These are phyloP conservation scores for Coniochaeta sp. DNA, from an alignment of 2,329 filamentous ascomycete species.

Conservation along the genomic window DNA sequence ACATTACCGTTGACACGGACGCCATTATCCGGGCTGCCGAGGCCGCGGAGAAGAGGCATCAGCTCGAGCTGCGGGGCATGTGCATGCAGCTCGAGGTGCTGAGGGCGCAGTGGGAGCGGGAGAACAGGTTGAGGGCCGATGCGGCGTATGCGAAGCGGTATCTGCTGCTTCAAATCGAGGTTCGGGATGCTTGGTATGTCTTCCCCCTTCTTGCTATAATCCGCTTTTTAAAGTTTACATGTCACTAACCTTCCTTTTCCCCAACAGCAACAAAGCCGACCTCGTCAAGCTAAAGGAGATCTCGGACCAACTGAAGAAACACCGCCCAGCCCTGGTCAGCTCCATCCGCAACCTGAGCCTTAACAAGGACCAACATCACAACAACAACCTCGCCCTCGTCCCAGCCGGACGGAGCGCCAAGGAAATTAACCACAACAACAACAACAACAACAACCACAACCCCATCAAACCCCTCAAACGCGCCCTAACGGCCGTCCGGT, in stretches of 20 bases:
- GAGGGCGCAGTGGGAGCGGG: constrained; percentile 71
- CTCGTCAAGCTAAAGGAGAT: constrained; percentile 80
- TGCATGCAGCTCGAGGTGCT: constrained; percentile 89
- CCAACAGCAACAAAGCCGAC: constrained; percentile 78
- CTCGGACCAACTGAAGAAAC: constrained; percentile 49
- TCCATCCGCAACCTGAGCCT: constrained; percentile 23
- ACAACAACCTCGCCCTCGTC: constrained; percentile 8
- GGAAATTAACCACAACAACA: constrained; percentile 6
- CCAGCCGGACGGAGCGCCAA: background rate
- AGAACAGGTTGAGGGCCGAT: constrained; percentile 72
- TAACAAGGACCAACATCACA: constrained; percentile 25
- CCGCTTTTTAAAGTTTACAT: constrained; percentile 2
- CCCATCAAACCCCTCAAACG: constrained; percentile 33
- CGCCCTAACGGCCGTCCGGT: constrained; percentile 41
- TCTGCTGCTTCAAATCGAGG: constrained; percentile 69
- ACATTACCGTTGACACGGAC: constrained; percentile 46
- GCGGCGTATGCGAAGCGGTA: constrained; percentile 83
- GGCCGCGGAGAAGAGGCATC: constrained; percentile 61
- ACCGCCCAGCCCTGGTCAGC: constrained; percentile 22
- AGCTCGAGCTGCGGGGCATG: constrained; percentile 73
- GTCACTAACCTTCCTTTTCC: background rate
- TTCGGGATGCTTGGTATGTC: constrained; percentile 86
- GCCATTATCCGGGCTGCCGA: constrained; percentile 51
- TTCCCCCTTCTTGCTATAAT: constrained; percentile 5
- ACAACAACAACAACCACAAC: constrained; percentile 5